phyloP scores from a whole-genome alignment of 164 flowering plant genomes.

The Magnolia kwangsiensis region DNA sequence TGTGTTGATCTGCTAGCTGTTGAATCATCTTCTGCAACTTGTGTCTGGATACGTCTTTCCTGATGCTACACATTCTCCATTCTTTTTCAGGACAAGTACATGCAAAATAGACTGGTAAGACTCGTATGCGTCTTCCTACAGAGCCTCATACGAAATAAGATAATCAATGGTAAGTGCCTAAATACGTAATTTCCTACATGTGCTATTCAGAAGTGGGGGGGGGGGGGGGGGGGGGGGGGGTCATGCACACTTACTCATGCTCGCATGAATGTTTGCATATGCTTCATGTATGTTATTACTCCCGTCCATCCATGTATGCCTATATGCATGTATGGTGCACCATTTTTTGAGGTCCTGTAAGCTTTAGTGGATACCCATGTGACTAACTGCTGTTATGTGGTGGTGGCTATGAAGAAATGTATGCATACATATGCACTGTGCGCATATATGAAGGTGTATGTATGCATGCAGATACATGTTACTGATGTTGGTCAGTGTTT shows the following conservation, averaged over 20 bases:
- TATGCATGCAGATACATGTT: neutral
- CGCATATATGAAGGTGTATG: neutral
- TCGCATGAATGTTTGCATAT: no score
- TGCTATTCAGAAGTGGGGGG: neutral
- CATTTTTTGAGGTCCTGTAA: neutral
- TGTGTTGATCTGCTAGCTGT: no score
- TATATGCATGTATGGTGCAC: neutral
- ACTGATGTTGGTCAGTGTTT: neutral
- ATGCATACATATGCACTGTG: neutral
- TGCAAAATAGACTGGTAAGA: conserved; percentile 97
- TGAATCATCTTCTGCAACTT: no score
- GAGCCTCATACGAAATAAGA: conserved; percentile 86
- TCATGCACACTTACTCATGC: no score
- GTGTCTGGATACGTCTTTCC: neutral
- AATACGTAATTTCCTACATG: neutral
- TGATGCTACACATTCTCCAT: neutral
- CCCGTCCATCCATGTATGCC: neutral
- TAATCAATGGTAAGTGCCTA: conserved; percentile 70
- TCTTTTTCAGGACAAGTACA: conserved; percentile 74
- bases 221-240: no score
- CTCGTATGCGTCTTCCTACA: conserved; percentile 95
- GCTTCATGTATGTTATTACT: neutral
- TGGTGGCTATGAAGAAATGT: neutral
- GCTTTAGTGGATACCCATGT: neutral
- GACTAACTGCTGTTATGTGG: neutral